Evolutionary conservation across 2,329 filamentous ascomycete genomes (phyloP), one percentile per base, ranked within the genome.

Genomic region (Neonectria punicea): DNA sequence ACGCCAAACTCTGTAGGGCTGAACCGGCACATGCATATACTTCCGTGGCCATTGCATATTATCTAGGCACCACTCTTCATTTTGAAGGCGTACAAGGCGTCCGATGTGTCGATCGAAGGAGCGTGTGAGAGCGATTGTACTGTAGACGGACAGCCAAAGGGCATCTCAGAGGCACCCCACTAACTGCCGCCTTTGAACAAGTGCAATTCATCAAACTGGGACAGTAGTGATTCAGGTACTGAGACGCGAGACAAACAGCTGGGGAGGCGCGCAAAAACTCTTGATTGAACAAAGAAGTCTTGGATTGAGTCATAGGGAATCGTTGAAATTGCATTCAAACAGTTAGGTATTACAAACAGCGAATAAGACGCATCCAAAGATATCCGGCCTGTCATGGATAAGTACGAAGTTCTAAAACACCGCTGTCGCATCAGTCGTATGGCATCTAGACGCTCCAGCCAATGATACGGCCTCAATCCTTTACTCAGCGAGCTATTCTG

Each of bases 401-500:
- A 4, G 30, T 32, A 61, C 58, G 32, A 49, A 22, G 11, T 6
- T 5, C 16, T 13, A 8, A 55, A 61, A 18, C 50, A 22, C 9
- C 22, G 1, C n/a, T 20, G 41, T 34, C 41, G 43, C 22, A 16
- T 3, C 14, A 18, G 16, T 9, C 53, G 50, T 30, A 3, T 1
- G 8, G 13, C 11, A 9, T 4, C 41, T 14, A 22, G 28, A 3
- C 25, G 18, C 14, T 25, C 9, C 6, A 10, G 25, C 61, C 61
- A 64, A 59, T 60, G 28, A 56, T 18, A 14, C 4, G 10, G 9
- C 14, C 6, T 4, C 34, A 3, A 5, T 16, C 18, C 36, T 34
- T 64, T 51, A 64, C 53, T 59, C 56, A 64, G 56, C 61, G 34
- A n/a, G 30, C 56, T 61, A 57, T 65, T 61, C 49, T 61, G 56